Percentiles rank a stretch among this genome's conserved stretches.
phyloP scores from a whole-genome alignment of 176 grass and related monocot species.

The Oryza meyeriana region DNA sequence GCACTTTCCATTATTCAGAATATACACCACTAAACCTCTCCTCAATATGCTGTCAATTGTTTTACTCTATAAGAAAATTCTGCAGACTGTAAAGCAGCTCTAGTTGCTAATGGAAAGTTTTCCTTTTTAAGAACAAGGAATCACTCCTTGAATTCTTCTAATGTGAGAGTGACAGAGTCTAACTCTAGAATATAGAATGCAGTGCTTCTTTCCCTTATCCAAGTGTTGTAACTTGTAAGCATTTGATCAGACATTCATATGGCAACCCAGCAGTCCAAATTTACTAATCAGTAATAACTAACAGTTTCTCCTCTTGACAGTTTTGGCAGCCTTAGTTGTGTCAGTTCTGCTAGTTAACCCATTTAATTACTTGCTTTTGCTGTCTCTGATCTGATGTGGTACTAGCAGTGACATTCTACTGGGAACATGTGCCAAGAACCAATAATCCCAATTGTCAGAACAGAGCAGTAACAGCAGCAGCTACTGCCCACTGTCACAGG shows the following conservation, averaged over 20 bases:
- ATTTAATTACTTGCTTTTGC: constrained; percentile 29
- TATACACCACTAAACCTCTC: background rate
- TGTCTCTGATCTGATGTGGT: constrained; percentile 10
- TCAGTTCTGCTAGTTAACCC: constrained; percentile 26
- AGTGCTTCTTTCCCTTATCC: background rate
- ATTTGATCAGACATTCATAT: background rate
- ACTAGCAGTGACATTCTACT: constrained; percentile 47
- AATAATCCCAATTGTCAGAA: constrained; percentile 30
- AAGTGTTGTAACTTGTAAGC: background rate
- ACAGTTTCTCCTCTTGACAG: background rate
- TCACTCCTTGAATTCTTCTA: background rate
- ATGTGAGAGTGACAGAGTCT: background rate
- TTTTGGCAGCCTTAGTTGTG: constrained; percentile 5
- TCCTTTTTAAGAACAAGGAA: background rate
- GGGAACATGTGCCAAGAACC: constrained; percentile 33
- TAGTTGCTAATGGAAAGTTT: background rate
- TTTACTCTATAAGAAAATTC: background rate
- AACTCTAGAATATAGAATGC: background rate
- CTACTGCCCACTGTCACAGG: constrained; percentile 35
- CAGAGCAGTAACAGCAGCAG: constrained; percentile 39
- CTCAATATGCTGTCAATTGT: background rate
- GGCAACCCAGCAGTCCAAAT: background rate
- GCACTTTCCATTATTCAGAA: background rate
- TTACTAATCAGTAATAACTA: constrained; percentile 9
- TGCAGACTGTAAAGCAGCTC: background rate